Base-by-base conservation (phyloP, 495 filamentous ascomycete species). In the Bryoglossum gracile region DNA sequence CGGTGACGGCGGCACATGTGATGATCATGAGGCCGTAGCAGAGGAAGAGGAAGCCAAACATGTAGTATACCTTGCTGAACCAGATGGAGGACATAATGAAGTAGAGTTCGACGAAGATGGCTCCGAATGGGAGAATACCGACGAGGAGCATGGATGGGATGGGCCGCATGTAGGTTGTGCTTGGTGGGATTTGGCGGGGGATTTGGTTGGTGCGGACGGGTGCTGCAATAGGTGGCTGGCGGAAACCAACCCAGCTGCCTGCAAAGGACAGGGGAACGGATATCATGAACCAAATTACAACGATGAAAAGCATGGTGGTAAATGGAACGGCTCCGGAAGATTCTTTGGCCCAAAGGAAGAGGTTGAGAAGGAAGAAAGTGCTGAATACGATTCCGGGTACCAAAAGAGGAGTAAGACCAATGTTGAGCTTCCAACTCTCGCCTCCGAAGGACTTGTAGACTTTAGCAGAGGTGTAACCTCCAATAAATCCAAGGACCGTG, bases 1-100 rank as follows among this genome's bases (percentile, higher is more conserved):
- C 78, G 2, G 92, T 95, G 26, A 92, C 90, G 2, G 89, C 85
- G 1, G 92, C 91, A 45, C 84, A 87, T 3, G 92, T 96, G 61
- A 95, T 85, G 60, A 97, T 89, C 89, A 97, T 96, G 54, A 98
- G 78, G 13, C 86, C 91, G 66, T 94, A 98, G 76, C 89, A 95
- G 43, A 98, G 70, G 73, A 98, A 98, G 32, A 98, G 74, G 75
- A 98, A 98, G 23, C 92, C 92, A 57, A 98, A 98, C 92, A 98
- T 98, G 73, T 98, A 98, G 73, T 98, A 98, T 48, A 98, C 87
- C 71, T 91, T 91, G 72, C 81, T 86, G 65, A 89, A 90, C 92
- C 92, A 98, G 60, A 98, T 87, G 8, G 84, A 89, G 67, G 81
- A 90, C 86, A 96, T 92, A 69, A 98, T 95, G 67, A 95, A 95